Conservation (phyloP, 441 rosid species). For the Syzygium malaccense region DNA sequence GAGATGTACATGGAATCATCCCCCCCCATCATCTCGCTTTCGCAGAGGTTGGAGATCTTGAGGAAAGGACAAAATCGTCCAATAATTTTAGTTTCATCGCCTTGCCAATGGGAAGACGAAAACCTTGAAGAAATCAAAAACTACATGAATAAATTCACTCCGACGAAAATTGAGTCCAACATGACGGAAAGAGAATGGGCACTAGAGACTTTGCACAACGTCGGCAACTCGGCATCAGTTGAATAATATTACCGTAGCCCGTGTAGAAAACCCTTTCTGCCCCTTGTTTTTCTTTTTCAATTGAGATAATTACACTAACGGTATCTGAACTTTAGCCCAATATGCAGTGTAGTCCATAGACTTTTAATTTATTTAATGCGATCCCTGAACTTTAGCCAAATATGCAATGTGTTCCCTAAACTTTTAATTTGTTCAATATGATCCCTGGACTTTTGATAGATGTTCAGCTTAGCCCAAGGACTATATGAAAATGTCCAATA, state of each 20-base stretch:
- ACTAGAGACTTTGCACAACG: background rate
- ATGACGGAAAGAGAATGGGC: background rate
- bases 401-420: no score
- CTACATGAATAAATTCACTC: background rate
- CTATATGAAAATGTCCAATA: no score
- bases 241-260: background rate
- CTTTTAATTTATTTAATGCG: no score
- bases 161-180: background rate
- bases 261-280: background rate
- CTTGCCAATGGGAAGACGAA: background rate
- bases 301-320: no score
- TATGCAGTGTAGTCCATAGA: no score
- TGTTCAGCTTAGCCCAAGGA: no score
- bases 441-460: no score
- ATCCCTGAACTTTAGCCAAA: no score
- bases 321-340: no score
- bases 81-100: background rate
- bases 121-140: background rate
- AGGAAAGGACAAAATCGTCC: background rate
- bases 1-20: background rate
- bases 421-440: no score
- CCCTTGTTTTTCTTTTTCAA: background rate
- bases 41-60: background rate
- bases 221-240: background rate
- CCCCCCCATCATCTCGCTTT: background rate